These are phyloP conservation scores for Styphnolobium japonicum DNA, from an alignment of 306 rosid species.

Conservation along the genomic window DNA sequence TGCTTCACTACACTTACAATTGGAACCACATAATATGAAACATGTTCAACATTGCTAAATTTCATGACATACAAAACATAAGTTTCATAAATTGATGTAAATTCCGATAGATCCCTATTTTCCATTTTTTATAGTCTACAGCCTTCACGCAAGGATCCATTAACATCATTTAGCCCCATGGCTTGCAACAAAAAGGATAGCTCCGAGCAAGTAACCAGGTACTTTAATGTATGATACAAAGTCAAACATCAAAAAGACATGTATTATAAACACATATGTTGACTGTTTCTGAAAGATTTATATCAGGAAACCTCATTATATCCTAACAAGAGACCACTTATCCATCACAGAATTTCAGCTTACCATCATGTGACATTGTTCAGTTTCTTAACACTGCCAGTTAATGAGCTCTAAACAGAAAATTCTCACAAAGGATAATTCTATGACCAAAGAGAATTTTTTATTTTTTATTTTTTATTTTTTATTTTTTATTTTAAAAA, in stretches of 20 bases:
- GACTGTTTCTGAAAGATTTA: background rate
- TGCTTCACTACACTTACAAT: background rate
- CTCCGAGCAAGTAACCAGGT: background rate
- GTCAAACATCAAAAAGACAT: background rate
- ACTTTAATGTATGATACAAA: background rate
- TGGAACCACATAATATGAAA: background rate
- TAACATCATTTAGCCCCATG: background rate
- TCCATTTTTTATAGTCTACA: background rate
- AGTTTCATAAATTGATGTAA: background rate
- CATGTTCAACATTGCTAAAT: background rate
- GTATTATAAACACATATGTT: background rate
- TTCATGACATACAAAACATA: background rate
- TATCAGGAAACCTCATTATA: background rate
- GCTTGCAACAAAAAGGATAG: slow-evolving; percentile 2
- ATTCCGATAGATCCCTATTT: background rate
- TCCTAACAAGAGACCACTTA: background rate
- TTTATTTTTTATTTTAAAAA: too few species aligned
- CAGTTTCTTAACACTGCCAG: background rate
- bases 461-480: too few species aligned
- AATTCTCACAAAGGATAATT: slow-evolving; percentile 2
- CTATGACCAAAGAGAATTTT: background rate
- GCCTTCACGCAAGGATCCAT: background rate
- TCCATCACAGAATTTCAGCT: background rate
- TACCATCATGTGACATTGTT: background rate
- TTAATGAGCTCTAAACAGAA: background rate